A percentile compares a stretch with the other conserved stretches of the same genome.
phyloP scores from a whole-genome alignment of 176 grass and related monocot species.

The Pontederia crassipes region DNA sequence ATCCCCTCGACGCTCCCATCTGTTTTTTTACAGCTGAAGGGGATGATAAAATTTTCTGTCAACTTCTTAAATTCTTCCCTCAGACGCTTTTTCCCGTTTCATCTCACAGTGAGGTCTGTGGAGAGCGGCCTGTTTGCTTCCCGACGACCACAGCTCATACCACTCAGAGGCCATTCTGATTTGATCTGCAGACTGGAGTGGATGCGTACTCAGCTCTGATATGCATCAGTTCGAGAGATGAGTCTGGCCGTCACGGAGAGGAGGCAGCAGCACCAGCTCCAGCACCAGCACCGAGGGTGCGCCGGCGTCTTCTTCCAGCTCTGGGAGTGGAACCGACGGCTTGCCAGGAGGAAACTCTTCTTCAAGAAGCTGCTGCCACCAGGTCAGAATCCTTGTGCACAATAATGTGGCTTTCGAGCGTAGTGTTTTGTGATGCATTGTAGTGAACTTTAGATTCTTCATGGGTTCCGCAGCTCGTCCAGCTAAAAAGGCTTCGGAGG shows the following conservation, averaged over 20 bases:
- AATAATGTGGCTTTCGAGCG: slow-evolving; percentile 31
- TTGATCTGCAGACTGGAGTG: too few species aligned
- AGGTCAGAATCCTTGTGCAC: slow-evolving; percentile 27
- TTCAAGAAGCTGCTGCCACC: slow-evolving; percentile 24
- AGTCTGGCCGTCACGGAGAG: slow-evolving; percentile 83
- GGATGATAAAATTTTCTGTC: too few species aligned
- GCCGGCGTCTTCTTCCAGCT: slow-evolving; percentile 75
- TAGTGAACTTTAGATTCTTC: neutral
- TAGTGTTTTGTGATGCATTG: slow-evolving; percentile 15
- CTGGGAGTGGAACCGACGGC: slow-evolving; percentile 68
- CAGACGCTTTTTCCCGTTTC: too few species aligned
- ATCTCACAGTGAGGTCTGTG: too few species aligned
- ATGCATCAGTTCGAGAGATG: slow-evolving; percentile 8
- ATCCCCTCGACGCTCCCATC: too few species aligned
- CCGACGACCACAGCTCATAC: too few species aligned
- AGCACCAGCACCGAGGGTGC: slow-evolving; percentile 30
- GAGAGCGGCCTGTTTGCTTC: too few species aligned
- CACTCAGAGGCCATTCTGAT: too few species aligned
- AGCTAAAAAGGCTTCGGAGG: neutral
- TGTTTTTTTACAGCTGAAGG: too few species aligned
- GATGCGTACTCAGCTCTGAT: too few species aligned
- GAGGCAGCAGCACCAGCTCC: slow-evolving; percentile 25
- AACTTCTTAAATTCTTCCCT: too few species aligned
- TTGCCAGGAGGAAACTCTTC: slow-evolving; percentile 29
- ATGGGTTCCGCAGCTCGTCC: neutral